Percentiles rank a stretch among this genome's conserved stretches.
Evolutionary conservation across 176 grass and related monocot genomes (phyloP).

Genomic region (Rhipidocladum racemiflorum): DNA sequence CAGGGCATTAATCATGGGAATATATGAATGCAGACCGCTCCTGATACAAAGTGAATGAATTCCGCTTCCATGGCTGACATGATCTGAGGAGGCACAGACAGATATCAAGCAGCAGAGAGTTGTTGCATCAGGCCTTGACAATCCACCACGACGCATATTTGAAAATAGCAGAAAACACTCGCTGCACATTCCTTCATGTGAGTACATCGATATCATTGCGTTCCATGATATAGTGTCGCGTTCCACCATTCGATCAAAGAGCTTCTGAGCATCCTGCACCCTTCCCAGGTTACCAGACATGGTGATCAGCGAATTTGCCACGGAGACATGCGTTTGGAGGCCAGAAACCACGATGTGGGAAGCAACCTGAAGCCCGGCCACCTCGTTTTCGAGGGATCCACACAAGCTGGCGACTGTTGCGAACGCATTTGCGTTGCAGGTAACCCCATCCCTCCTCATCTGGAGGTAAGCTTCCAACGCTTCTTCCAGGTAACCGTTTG

Average conservation of each 20-base stretch:
- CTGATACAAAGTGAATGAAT: slow-evolving; percentile 56
- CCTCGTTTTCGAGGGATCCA: slow-evolving; percentile 43
- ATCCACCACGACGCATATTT: slow-evolving; percentile 22
- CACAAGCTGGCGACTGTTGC: slow-evolving; percentile 55
- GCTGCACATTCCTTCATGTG: slow-evolving; percentile 37
- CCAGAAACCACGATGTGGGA: slow-evolving; percentile 65
- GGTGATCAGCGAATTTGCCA: slow-evolving; percentile 67
- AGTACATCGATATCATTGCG: slow-evolving; percentile 59
- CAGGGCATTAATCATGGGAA: slow-evolving; percentile 22
- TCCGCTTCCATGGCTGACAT: slow-evolving; percentile 42
- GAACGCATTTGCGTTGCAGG: slow-evolving; percentile 60
- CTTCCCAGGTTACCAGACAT: slow-evolving; percentile 63
- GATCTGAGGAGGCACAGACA: slow-evolving; percentile 38
- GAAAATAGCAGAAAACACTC: slow-evolving; percentile 55
- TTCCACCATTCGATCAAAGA: slow-evolving; percentile 55
- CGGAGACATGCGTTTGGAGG: slow-evolving; percentile 47
- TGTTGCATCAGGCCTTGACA: slow-evolving; percentile 2
- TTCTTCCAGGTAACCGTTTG: slow-evolving; percentile 44
- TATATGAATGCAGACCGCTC: slow-evolving; percentile 17
- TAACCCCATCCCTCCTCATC: slow-evolving; percentile 64
- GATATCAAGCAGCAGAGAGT: slow-evolving; percentile 35
- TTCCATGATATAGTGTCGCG: slow-evolving; percentile 72
- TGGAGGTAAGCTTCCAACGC: slow-evolving; percentile 40
- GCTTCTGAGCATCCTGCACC: slow-evolving; percentile 37
- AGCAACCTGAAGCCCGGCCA: slow-evolving; percentile 54